Percentiles rank a stretch among this genome's conserved stretches.
Conservation (phyloP, 805 yeast genomes). For the Sugiyamaella americana region DNA sequence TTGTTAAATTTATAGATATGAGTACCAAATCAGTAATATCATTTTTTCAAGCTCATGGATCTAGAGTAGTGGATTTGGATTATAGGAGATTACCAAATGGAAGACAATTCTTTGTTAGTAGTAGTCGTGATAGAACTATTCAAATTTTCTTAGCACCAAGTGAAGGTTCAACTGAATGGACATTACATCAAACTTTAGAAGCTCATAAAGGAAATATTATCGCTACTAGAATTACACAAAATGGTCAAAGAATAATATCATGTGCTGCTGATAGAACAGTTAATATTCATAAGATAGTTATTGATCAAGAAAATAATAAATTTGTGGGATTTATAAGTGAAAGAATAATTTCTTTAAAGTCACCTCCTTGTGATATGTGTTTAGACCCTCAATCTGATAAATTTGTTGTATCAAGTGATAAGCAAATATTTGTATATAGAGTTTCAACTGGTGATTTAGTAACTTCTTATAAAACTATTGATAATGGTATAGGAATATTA, state of each 20-base stretch:
- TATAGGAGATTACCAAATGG: conserved; percentile 1
- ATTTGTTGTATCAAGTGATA: conserved; percentile 49
- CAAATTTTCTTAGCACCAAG: conserved; percentile 40
- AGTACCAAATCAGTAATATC: neutral
- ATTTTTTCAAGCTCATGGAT: conserved; percentile 20
- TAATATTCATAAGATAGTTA: conserved; percentile 43
- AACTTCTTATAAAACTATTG: conserved; percentile 38
- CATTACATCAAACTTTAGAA: conserved; percentile 52
- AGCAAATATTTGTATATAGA: conserved; percentile 39
- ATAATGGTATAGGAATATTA: conserved; percentile 20
- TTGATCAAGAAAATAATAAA: conserved; percentile 20
- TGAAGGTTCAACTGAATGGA: conserved; percentile 36
- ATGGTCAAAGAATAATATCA: conserved; percentile 38
- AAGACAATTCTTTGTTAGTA: conserved; percentile 16
- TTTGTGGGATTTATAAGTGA: conserved; percentile 32
- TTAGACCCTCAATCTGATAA: conserved; percentile 20
- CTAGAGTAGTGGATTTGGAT: conserved; percentile 19
- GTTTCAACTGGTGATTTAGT: conserved; percentile 31
- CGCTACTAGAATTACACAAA: conserved; percentile 30
- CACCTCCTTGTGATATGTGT: conserved; percentile 30
- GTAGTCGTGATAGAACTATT: conserved; percentile 56
- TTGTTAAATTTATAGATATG: conserved; percentile 8
- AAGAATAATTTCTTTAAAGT: conserved; percentile 45
- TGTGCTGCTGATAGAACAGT: conserved; percentile 60
- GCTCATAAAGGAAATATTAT: conserved; percentile 51